Evolutionary conservation across 1,139 yeast genomes (phyloP).

Genomic region (Kodamaea anthophila): DNA sequence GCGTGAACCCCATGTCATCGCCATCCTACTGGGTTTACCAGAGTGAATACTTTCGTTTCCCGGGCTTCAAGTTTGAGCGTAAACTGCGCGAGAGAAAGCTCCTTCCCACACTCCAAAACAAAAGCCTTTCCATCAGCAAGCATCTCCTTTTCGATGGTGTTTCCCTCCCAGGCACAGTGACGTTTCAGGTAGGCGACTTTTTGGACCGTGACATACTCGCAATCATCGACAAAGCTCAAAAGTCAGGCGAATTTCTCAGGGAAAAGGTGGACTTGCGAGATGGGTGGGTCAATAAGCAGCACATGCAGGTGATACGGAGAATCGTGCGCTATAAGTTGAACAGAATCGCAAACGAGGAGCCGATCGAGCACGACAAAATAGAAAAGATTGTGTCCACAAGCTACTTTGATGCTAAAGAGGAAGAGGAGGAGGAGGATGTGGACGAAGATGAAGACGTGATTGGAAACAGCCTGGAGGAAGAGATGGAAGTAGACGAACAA

Average conservation of each 20-base stretch:
- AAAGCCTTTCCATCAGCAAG: constrained; percentile 29
- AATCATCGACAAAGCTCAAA: constrained; percentile 35
- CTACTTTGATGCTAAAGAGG: constrained; percentile 26
- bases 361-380: constrained; percentile 35
- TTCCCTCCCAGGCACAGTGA: constrained; percentile 59
- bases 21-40: constrained; percentile 61
- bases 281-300: constrained; percentile 73
- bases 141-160: constrained; percentile 69
- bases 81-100: constrained; percentile 8
- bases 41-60: constrained; percentile 74
- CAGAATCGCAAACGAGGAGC: constrained; percentile 42
- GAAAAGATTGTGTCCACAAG: constrained; percentile 37
- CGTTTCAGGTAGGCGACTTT: constrained; percentile 80
- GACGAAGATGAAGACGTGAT: constrained; percentile 17
- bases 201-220: constrained; percentile 56
- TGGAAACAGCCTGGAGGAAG: constrained; percentile 11
- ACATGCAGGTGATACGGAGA: constrained; percentile 58
- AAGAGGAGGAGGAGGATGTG: constrained; percentile 16
- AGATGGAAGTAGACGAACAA: constrained; percentile 16
- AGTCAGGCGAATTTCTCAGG: constrained; percentile 34
- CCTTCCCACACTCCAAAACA: constrained; percentile 9
- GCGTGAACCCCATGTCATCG: constrained; percentile 66
- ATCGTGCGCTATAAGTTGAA: constrained; percentile 69
- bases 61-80: constrained; percentile 22
- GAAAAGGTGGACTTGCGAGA: constrained; percentile 39